Conservation (phyloP, 2,329 filamentous ascomycete genomes). For the Ophiostoma fasciatum region DNA sequence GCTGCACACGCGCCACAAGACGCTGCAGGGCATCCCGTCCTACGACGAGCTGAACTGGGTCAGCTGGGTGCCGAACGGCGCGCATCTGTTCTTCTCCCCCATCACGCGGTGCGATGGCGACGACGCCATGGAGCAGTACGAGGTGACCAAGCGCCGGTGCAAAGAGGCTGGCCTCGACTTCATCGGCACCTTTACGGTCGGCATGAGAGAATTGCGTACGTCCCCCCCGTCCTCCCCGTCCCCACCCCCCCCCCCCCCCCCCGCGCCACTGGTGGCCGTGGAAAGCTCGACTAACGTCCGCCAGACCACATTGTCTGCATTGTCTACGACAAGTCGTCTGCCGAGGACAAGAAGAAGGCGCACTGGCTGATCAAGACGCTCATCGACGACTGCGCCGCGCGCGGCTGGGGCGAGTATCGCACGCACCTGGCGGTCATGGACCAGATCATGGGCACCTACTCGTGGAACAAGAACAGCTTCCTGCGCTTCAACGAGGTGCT, state of each 20-base stretch:
- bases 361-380: constrained; percentile 20
- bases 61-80: constrained; percentile 36
- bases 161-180: constrained; percentile 33
- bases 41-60: constrained; percentile 25
- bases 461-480: constrained; percentile 21
- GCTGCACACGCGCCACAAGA: constrained; percentile 20
- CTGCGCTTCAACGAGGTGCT: constrained; percentile 23
- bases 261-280: too few relatives aligned
- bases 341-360: constrained; percentile 15
- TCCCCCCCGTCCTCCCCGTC: too few relatives aligned
- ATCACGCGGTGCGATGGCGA: constrained; percentile 32
- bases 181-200: constrained; percentile 34
- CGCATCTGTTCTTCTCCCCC: constrained; percentile 33
- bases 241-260: too few relatives aligned
- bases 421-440: constrained; percentile 26
- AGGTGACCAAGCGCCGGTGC: constrained; percentile 21
- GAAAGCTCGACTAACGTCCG: too few relatives aligned
- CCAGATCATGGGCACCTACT: constrained; percentile 24
- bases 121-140: constrained; percentile 30
- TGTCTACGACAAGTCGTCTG: constrained; percentile 25
- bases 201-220: constrained; percentile 39
- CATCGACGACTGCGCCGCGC: constrained; percentile 20
- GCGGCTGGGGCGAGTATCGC: constrained; percentile 25
- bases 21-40: constrained; percentile 21
- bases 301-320: constrained; percentile 38